Percentiles rank a stretch among this genome's conserved stretches.
Evolutionary conservation across 2,329 filamentous ascomycete species (phyloP).

Genomic region (Purpureocillium lavendulum): DNA sequence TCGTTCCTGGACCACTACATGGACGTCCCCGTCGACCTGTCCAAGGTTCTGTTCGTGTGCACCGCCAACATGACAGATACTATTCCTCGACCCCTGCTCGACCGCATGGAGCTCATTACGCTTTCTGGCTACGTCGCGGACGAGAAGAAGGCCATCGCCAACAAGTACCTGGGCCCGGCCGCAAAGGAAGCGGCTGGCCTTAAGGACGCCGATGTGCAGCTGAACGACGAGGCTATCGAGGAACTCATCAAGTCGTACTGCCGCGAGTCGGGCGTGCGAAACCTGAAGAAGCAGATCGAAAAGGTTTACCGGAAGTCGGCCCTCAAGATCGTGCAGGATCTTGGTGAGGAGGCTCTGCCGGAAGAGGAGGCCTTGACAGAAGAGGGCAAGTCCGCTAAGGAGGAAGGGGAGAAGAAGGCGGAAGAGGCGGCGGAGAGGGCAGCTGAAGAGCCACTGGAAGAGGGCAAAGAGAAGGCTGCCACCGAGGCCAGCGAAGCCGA

Average conservation of each 20-base stretch:
- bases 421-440: conserved; percentile 43
- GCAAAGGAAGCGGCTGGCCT: conserved; percentile 92
- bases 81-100: conserved; percentile 84
- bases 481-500: conserved; percentile 26
- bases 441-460: conserved; percentile 11
- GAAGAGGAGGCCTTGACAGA: conserved; percentile 78
- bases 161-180: conserved; percentile 83
- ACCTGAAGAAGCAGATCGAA: conserved; percentile 98
- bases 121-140: conserved; percentile 94
- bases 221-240: conserved; percentile 80
- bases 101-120: conserved; percentile 96
- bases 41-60: conserved; percentile 96
- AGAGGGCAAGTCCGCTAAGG: conserved; percentile 71
- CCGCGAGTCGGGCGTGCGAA: conserved; percentile 92
- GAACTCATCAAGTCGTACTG: conserved; percentile 99
- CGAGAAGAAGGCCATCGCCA: conserved; percentile 97
- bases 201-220: conserved; percentile 81
- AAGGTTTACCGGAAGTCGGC: conserved; percentile 98
- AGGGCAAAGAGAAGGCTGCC: conserved; percentile 15
- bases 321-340: conserved; percentile 90
- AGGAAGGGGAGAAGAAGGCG: conserved; percentile 62
- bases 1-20: conserved; percentile 98
- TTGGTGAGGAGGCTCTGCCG: conserved; percentile 74
- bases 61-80: conserved; percentile 99
- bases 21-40: conserved; percentile 94